Percentiles rank a stretch among this genome's conserved stretches.
Conservation (phyloP, 192 early-diverging fungal species). For the Podila horticola region DNA sequence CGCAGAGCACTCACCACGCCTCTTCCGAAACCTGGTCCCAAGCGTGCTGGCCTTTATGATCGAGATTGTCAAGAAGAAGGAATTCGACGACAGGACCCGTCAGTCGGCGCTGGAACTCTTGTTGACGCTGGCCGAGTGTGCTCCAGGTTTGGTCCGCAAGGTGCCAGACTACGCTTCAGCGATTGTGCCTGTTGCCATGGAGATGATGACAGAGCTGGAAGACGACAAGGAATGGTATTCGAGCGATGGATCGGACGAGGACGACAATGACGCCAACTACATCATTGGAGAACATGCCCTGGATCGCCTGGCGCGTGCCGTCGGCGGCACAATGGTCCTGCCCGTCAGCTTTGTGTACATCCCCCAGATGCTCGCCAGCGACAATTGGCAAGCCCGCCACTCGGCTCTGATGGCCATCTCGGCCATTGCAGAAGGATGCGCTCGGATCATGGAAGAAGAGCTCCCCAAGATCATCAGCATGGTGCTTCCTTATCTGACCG, state of each 20-base stretch:
- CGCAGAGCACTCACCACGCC: constrained; percentile 82
- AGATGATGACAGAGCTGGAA: constrained; percentile 96
- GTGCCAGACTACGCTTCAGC: constrained; percentile 78
- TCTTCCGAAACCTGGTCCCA: constrained; percentile 84
- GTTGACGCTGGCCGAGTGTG: constrained; percentile 89
- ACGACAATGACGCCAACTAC: constrained; percentile 89
- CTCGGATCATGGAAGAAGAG: constrained; percentile 92
- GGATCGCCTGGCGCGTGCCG: constrained; percentile 89
- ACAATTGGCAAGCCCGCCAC: constrained; percentile 91
- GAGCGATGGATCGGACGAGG: constrained; percentile 87
- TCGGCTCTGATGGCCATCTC: constrained; percentile 95
- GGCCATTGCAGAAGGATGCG: constrained; percentile 97
- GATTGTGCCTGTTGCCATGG: constrained; percentile 88
- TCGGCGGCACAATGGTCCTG: constrained; percentile 91
- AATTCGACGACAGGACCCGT: constrained; percentile 84
- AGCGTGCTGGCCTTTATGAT: constrained; percentile 80
- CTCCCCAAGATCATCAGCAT: constrained; percentile 85
- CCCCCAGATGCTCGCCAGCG: constrained; percentile 85
- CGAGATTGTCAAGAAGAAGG: constrained; percentile 80
- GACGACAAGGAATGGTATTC: constrained; percentile 92
- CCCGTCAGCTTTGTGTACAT: constrained; percentile 90
- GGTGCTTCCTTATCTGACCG: constrained; percentile 82
- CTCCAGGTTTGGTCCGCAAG: constrained; percentile 93
- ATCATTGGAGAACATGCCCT: constrained; percentile 95
- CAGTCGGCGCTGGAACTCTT: constrained; percentile 93